A percentile compares a stretch with the other conserved stretches of the same genome.
phyloP scores from a whole-genome alignment of 1,139 yeast species.

The Torulaspora globosa region DNA sequence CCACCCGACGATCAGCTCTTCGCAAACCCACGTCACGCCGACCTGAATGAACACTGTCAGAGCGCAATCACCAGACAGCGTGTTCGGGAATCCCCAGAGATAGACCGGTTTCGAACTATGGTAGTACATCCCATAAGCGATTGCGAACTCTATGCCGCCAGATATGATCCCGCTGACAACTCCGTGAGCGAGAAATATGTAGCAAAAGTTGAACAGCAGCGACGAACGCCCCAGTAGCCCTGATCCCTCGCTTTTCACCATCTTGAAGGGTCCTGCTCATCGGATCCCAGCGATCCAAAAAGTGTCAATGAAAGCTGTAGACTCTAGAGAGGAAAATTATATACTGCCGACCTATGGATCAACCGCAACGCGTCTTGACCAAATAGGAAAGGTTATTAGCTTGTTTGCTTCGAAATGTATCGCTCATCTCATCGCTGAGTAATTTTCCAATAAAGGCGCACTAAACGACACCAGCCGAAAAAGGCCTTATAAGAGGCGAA shows the following conservation, averaged over 20 bases:
- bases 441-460: slow-evolving; percentile 4
- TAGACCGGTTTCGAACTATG: slow-evolving; percentile 15
- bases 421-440: slow-evolving; percentile 2
- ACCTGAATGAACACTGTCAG: slow-evolving; percentile 26
- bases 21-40: slow-evolving; percentile 23
- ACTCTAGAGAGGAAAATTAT: not conserved
- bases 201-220: slow-evolving; percentile 7
- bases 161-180: slow-evolving; percentile 24
- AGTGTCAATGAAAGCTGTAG: not conserved
- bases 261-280: too few relatives aligned
- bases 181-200: slow-evolving; percentile 14
- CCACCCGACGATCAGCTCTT: slow-evolving; percentile 25
- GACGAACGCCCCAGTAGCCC: not conserved
- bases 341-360: not conserved
- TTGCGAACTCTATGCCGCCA: slow-evolving; percentile 29
- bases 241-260: slow-evolving; percentile 1
- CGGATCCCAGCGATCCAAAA: too few relatives aligned
- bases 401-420: not conserved
- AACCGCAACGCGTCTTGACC: slow-evolving; percentile 2
- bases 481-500: not conserved
- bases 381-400: slow-evolving; percentile 3
- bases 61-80: slow-evolving; percentile 31
- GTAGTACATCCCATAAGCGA: slow-evolving; percentile 31
- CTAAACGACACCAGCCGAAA: not conserved
- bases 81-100: slow-evolving; percentile 31